Evolutionary conservation across 176 grass and related monocot genomes (phyloP).

Genomic region (Juncus effusus): DNA sequence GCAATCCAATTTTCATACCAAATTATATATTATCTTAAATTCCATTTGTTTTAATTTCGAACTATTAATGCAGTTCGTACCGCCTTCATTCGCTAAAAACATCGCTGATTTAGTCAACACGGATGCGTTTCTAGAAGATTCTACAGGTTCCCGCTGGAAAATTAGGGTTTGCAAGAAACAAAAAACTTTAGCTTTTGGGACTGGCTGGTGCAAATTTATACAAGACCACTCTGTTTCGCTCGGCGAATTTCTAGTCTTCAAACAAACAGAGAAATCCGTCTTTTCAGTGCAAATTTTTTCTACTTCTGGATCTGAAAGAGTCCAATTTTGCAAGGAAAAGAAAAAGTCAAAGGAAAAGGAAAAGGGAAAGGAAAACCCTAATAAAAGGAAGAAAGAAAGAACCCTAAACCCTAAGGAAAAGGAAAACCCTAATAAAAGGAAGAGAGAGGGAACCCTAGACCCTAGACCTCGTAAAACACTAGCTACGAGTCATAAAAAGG

Average conservation of each 20-base stretch:
- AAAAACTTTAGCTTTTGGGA: conserved; percentile 34
- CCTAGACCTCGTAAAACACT: too few species aligned
- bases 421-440: conserved; percentile 24
- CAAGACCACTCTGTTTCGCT: conserved; percentile 44
- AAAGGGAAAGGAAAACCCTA: background rate
- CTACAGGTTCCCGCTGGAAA: conserved; percentile 44
- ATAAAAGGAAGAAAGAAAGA: conserved; percentile 22
- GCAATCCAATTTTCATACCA: too few species aligned
- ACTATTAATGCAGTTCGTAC: conserved; percentile 44
- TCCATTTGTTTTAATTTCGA: background rate
- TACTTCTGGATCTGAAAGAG: conserved; percentile 38
- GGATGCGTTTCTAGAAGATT: conserved; percentile 45
- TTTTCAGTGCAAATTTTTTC: conserved; percentile 63
- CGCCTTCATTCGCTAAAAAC: conserved; percentile 40
- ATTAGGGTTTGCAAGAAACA: conserved; percentile 26
- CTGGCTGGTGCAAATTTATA: conserved; percentile 60
- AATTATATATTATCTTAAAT: too few species aligned
- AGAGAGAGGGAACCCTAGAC: background rate
- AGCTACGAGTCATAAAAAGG: background rate
- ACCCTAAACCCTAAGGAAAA: background rate
- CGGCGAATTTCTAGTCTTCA: conserved; percentile 63
- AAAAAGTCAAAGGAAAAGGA: conserved; percentile 37
- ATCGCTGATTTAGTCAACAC: conserved; percentile 30
- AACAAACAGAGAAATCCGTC: conserved; percentile 38
- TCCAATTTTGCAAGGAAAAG: conserved; percentile 43